phyloP scores from a whole-genome alignment of 495 filamentous ascomycete species.

The Hypoxylon subgilvum region DNA sequence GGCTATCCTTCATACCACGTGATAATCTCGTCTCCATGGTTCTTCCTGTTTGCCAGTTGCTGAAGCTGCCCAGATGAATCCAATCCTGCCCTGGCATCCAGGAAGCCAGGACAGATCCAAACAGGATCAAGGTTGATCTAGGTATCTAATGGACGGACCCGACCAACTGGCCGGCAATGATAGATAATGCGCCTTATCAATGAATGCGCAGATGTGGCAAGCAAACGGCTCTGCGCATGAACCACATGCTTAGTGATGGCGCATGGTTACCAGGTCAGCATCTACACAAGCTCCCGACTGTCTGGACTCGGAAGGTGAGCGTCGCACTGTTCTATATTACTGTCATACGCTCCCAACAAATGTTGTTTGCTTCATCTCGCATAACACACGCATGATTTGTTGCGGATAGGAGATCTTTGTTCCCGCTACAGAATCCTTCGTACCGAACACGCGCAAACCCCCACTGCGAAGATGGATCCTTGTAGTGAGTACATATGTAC shows the following conservation, averaged over 20 bases:
- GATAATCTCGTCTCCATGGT: no score
- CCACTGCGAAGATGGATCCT: background rate
- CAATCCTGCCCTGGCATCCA: no score
- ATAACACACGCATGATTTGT: background rate
- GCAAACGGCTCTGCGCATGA: constrained; percentile 9
- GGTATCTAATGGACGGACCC: background rate
- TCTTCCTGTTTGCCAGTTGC: background rate
- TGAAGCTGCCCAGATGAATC: no score
- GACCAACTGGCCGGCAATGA: background rate
- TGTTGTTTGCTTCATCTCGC: constrained; percentile 2
- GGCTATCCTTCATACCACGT: background rate
- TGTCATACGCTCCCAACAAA: constrained; percentile 6
- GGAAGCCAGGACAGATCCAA: no score
- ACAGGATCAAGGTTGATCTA: no score
- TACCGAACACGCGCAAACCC: constrained; percentile 2
- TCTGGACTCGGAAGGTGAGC: background rate
- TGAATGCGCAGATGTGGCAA: constrained; percentile 5
- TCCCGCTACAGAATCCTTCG: constrained; percentile 16
- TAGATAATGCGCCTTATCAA: background rate
- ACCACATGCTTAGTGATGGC: constrained; percentile 1
- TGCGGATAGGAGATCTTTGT: background rate
- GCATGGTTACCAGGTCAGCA: no score
- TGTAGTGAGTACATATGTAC: background rate
- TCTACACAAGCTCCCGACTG: background rate
- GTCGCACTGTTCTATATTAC: background rate